These are phyloP conservation scores for Sugiyamaella pinicola DNA, from an alignment of 1,139 yeast species.

Conservation along the genomic window DNA sequence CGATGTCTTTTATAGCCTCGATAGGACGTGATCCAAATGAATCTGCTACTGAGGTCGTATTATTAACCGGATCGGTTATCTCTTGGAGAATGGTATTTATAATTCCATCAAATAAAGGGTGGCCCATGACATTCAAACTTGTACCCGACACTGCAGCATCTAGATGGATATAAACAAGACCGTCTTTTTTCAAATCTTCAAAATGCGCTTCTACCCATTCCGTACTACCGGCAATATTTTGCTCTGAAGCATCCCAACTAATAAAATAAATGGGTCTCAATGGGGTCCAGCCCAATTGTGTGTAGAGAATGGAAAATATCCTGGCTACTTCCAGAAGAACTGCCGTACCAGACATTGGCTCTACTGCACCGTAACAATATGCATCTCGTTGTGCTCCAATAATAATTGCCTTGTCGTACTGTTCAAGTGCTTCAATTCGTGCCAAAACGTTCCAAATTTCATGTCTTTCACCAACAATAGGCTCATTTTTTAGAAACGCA, in stretches of 20 bases:
- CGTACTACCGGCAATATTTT: constrained; percentile 81
- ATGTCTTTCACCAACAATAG: constrained; percentile 61
- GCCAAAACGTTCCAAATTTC: constrained; percentile 80
- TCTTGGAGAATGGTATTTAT: constrained; percentile 48
- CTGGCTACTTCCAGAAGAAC: constrained; percentile 71
- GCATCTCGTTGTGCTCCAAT: constrained; percentile 88
- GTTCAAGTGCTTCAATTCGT: constrained; percentile 78
- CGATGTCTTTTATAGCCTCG: constrained; percentile 36
- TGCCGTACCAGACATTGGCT: constrained; percentile 76
- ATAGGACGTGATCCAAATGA: constrained; percentile 29
- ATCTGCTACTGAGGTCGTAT: constrained; percentile 30
- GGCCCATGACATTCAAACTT: constrained; percentile 56
- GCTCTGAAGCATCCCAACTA: constrained; percentile 84
- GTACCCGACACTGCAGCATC: constrained; percentile 73
- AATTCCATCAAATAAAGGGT: constrained; percentile 61
- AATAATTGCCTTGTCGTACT: constrained; percentile 68
- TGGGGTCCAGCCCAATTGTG: constrained; percentile 78
- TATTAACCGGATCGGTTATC: constrained; percentile 44
- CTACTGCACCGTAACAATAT: constrained; percentile 70
- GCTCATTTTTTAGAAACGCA: constrained; percentile 49
- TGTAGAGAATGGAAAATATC: constrained; percentile 65
- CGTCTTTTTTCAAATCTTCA: constrained; percentile 58
- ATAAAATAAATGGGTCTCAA: constrained; percentile 78
- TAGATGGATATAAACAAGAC: constrained; percentile 74
- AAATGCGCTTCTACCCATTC: constrained; percentile 70